Evolutionary conservation across 805 yeast genomes (phyloP).

Genomic region (Komagataella populi): DNA sequence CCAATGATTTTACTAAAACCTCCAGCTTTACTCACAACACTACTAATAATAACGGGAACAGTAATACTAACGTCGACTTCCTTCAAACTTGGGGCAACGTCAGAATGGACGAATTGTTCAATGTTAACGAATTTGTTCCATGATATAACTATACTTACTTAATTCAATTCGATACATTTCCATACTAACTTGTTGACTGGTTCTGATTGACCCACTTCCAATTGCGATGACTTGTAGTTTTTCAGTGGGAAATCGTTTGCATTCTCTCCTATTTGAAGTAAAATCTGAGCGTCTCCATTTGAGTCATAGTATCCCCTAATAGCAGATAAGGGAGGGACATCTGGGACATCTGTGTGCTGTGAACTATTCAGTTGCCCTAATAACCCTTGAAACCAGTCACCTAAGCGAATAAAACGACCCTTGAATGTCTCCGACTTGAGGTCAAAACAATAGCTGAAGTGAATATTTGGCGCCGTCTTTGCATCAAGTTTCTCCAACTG

Average conservation of each 20-base stretch:
- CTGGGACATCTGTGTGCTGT: neutral
- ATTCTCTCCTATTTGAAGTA: neutral
- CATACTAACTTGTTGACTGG: neutral
- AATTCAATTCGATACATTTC: neutral
- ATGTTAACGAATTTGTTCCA: neutral
- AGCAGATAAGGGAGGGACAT: neutral
- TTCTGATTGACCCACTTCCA: neutral
- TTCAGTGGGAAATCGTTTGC: neutral
- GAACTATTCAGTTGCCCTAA: slow-evolving; percentile 5
- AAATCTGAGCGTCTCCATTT: slow-evolving; percentile 3
- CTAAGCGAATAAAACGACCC: slow-evolving; percentile 34
- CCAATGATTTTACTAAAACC: neutral
- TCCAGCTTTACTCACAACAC: neutral
- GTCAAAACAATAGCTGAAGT: slow-evolving; percentile 9
- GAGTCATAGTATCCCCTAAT: neutral
- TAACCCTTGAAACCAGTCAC: slow-evolving; percentile 40
- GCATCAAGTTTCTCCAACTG: neutral
- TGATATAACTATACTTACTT: neutral
- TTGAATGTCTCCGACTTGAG: slow-evolving; percentile 16
- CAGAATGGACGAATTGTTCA: neutral
- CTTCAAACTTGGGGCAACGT: slow-evolving; percentile 10
- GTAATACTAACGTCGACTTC: slow-evolving; percentile 4
- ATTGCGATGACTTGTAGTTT: neutral
- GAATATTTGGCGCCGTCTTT: slow-evolving; percentile 5
- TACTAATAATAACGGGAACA: slow-evolving; percentile 2